Conservation (phyloP, 371 early-diverging fungal genomes). For the Quaeritorhiza haematococci region DNA sequence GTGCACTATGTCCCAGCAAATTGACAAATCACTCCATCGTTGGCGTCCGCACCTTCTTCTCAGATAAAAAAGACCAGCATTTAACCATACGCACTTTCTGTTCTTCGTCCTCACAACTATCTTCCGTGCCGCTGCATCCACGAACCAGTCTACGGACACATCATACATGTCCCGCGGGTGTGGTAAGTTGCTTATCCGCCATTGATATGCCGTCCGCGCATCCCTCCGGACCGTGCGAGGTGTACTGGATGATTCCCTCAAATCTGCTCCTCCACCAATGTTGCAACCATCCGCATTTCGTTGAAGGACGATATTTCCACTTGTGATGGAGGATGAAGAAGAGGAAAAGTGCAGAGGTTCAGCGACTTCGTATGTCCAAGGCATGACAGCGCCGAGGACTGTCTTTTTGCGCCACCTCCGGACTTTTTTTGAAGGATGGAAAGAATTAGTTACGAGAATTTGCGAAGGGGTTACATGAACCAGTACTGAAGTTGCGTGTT, state of each 20-base stretch:
- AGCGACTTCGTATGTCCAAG: conserved; percentile 23
- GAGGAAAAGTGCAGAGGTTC: conserved; percentile 2
- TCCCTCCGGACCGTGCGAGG: conserved; percentile 13
- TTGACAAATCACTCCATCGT: too few species aligned
- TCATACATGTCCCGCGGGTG: conserved; percentile 9
- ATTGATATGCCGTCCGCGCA: conserved; percentile 10
- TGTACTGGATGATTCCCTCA: conserved; percentile 2
- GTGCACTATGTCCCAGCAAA: too few species aligned
- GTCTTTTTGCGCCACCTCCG: conserved; percentile 14
- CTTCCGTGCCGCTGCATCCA: conserved; percentile 9
- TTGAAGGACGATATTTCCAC: too few species aligned
- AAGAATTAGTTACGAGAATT: too few species aligned
- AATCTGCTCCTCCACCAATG: too few species aligned
- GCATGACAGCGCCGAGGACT: conserved; percentile 12
- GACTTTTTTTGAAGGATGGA: not conserved
- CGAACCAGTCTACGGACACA: conserved; percentile 1
- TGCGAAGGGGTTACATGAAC: not conserved
- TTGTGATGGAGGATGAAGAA: not conserved
- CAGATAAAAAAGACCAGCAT: not conserved
- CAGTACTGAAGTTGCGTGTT: too few species aligned
- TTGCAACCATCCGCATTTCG: too few species aligned
- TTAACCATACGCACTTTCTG: conserved; percentile 3
- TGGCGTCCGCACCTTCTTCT: too few species aligned
- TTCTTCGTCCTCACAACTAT: conserved; percentile 26
- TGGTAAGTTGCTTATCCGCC: conserved; percentile 20